Evolutionary conservation across 2,329 filamentous ascomycete species (phyloP).

Genomic region (Monilinia fructicola): DNA sequence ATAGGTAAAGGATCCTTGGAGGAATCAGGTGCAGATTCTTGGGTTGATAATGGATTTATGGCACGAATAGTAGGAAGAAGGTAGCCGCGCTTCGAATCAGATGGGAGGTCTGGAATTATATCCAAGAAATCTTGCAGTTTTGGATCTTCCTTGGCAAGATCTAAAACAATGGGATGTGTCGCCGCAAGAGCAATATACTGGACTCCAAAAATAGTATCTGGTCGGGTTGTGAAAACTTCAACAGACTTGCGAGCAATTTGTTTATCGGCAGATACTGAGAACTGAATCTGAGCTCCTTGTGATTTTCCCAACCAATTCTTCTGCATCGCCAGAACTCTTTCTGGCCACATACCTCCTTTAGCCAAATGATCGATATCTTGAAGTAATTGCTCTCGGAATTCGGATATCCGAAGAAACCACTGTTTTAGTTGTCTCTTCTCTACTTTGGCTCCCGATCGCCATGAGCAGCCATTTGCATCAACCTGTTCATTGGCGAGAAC

Average conservation of each 20-base stretch:
- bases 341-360: slow-evolving; percentile 70
- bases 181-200: slow-evolving; percentile 81
- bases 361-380: slow-evolving; percentile 67
- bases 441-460: slow-evolving; percentile 83
- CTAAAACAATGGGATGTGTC: slow-evolving; percentile 66
- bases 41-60: slow-evolving; percentile 63
- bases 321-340: slow-evolving; percentile 79
- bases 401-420: slow-evolving; percentile 86
- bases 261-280: slow-evolving; percentile 52
- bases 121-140: slow-evolving; percentile 68
- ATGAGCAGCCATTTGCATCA: slow-evolving; percentile 80
- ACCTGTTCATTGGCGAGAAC: slow-evolving; percentile 93
- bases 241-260: slow-evolving; percentile 44
- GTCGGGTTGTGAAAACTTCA: slow-evolving; percentile 79
- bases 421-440: slow-evolving; percentile 78
- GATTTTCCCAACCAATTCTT: slow-evolving; percentile 86
- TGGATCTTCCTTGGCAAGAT: slow-evolving; percentile 58
- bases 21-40: slow-evolving; percentile 50
- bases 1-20: slow-evolving; percentile 64
- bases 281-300: slow-evolving; percentile 68
- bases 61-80: slow-evolving; percentile 60
- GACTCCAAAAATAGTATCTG: slow-evolving; percentile 83
- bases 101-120: slow-evolving; percentile 55
- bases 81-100: slow-evolving; percentile 66
- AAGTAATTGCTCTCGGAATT: slow-evolving; percentile 71